Conservation (phyloP, 495 filamentous ascomycete species). For the Clohesyomyces aquaticus region DNA sequence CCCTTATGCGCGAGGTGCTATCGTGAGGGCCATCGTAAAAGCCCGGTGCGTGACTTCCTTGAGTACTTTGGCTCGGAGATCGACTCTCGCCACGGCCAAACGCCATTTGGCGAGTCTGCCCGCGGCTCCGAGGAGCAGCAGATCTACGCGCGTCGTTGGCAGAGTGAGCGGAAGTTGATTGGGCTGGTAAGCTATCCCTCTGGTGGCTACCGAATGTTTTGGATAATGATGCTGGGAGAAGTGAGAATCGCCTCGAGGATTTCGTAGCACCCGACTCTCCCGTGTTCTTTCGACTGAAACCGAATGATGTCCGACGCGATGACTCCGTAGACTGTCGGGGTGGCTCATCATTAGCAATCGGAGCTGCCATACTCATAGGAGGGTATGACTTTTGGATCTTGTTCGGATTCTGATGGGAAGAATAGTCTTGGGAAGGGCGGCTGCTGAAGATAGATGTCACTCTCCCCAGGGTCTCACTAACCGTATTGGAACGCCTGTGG, state of each 20-base stretch:
- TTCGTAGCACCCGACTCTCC: slow-evolving; percentile 59
- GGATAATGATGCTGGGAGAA: slow-evolving; percentile 78
- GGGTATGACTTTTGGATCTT: slow-evolving; percentile 55
- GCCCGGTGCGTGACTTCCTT: slow-evolving; percentile 44
- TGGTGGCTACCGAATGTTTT: slow-evolving; percentile 48
- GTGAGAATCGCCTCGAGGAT: slow-evolving; percentile 67
- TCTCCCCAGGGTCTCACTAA: slow-evolving; percentile 39
- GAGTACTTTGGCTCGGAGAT: slow-evolving; percentile 48
- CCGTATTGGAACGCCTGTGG: slow-evolving; percentile 40
- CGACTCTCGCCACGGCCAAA: slow-evolving; percentile 44
- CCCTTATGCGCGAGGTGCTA: slow-evolving; percentile 24
- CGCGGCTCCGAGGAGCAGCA: slow-evolving; percentile 44
- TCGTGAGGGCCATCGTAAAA: slow-evolving; percentile 44
- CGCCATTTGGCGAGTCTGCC: slow-evolving; percentile 38
- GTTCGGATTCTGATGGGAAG: slow-evolving; percentile 45
- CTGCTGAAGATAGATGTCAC: slow-evolving; percentile 38
- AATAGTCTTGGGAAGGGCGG: slow-evolving; percentile 24
- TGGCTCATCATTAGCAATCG: slow-evolving; percentile 76
- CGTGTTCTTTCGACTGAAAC: slow-evolving; percentile 69
- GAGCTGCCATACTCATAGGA: slow-evolving; percentile 55
- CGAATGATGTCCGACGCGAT: slow-evolving; percentile 74
- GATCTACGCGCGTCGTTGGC: slow-evolving; percentile 48
- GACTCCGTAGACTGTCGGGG: slow-evolving; percentile 81
- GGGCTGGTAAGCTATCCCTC: slow-evolving; percentile 40
- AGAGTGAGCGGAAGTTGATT: slow-evolving; percentile 23